Percentiles rank a stretch among this genome's conserved stretches.
Evolutionary conservation across 345 rosid genomes (phyloP).

Genomic region (Eucalyptus regnans): DNA sequence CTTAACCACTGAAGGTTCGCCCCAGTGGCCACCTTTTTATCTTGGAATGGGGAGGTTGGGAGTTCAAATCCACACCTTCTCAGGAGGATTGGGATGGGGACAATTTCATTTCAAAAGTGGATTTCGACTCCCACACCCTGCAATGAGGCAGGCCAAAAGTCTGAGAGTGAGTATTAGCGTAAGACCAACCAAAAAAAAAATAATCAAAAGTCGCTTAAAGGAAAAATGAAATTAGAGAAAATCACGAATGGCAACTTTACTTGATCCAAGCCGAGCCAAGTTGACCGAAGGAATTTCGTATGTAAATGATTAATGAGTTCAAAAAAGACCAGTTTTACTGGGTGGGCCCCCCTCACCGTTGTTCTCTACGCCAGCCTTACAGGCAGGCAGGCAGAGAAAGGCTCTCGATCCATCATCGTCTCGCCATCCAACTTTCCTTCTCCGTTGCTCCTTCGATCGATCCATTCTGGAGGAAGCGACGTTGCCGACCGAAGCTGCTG

Average conservation of each 20-base stretch:
- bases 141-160: no score
- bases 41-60: no score
- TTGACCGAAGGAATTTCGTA: no score
- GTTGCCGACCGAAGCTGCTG: background rate
- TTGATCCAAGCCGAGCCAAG: background rate
- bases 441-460: background rate
- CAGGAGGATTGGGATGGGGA: no score
- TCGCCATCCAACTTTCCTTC: background rate
- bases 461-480: background rate
- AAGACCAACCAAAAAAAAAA: no score
- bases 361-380: background rate
- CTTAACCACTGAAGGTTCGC: no score
- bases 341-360: background rate
- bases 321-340: background rate
- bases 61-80: no score
- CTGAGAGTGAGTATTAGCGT: no score
- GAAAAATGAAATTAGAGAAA: background rate
- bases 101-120: no score
- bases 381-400: no score
- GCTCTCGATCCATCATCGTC: background rate
- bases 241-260: background rate
- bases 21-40: no score
- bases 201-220: background rate
- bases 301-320: background rate
- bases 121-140: no score